These are phyloP conservation scores for Sporothrix brasiliensis DNA, from an alignment of 2,329 filamentous ascomycete species.

Conservation along the genomic window DNA sequence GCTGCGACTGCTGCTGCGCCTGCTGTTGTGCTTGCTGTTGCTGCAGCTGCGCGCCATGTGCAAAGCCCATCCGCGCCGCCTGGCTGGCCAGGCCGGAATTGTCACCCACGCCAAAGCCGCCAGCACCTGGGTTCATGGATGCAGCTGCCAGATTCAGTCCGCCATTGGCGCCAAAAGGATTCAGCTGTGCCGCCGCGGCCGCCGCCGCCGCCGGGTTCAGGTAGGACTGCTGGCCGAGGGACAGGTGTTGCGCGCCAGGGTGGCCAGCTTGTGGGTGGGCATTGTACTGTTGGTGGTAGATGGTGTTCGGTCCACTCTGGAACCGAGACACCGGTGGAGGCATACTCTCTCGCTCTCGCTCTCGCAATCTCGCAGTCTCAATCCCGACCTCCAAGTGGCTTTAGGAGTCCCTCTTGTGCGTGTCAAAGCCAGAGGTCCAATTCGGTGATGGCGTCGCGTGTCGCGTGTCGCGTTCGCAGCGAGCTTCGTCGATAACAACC, in stretches of 20 bases:
- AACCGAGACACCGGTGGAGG: slow-evolving; percentile 52
- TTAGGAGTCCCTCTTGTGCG: neutral
- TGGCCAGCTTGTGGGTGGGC: slow-evolving; percentile 55
- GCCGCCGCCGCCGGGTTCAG: slow-evolving; percentile 54
- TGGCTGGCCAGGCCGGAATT: slow-evolving; percentile 80
- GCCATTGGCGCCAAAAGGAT: slow-evolving; percentile 65
- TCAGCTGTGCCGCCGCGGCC: slow-evolving; percentile 54
- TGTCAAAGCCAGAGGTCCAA: neutral
- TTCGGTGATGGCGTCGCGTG: neutral
- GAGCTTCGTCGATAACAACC: neutral
- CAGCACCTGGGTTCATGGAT: slow-evolving; percentile 52
- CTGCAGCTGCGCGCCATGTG: slow-evolving; percentile 66
- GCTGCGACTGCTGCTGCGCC: slow-evolving; percentile 55
- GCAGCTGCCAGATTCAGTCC: slow-evolving; percentile 53
- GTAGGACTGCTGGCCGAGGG: slow-evolving; percentile 70
- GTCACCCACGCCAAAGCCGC: slow-evolving; percentile 55
- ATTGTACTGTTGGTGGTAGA: slow-evolving; percentile 59
- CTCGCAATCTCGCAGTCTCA: slow-evolving; percentile 23
- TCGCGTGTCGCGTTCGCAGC: slow-evolving; percentile 1
- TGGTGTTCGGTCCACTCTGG: slow-evolving; percentile 51
- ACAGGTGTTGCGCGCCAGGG: slow-evolving; percentile 51
- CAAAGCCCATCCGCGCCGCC: slow-evolving; percentile 84
- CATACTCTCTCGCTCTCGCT: slow-evolving; percentile 39
- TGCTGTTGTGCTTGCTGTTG: slow-evolving; percentile 63
- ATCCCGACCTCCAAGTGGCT: neutral